phyloP scores from a whole-genome alignment of 1,284 basidiomycete genomes.

The Puccinia triticina region DNA sequence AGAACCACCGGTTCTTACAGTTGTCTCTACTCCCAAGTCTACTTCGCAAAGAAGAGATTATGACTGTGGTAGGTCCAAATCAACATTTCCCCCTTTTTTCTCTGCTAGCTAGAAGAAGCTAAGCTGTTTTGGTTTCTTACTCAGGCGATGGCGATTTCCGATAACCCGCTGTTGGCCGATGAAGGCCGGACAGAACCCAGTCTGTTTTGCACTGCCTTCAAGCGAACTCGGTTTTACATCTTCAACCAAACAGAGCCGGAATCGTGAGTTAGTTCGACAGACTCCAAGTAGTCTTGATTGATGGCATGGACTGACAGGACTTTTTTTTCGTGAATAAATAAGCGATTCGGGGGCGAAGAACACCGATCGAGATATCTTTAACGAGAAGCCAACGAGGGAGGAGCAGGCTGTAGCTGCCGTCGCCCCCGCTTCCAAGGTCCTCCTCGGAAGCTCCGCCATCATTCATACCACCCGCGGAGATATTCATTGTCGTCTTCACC shows the following conservation, averaged over 20 bases:
- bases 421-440: conserved; percentile 64
- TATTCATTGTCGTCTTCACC: conserved; percentile 82
- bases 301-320: not conserved
- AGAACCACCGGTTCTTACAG: conserved; percentile 87
- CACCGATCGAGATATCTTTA: conserved; percentile 94
- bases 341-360: conserved; percentile 71
- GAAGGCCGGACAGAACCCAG: conserved; percentile 84
- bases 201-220: conserved; percentile 88
- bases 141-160: conserved; percentile 88
- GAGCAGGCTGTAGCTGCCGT: conserved; percentile 86
- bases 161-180: conserved; percentile 88
- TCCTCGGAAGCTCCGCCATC: conserved; percentile 73
- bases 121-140: not conserved
- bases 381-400: conserved; percentile 94
- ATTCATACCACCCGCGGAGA: conserved; percentile 96
- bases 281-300: not conserved
- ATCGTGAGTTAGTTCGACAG: conserved; percentile 64
- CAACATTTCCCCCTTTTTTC: conserved; percentile 29
- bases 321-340: not conserved
- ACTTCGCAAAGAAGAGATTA: conserved; percentile 80
- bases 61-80: conserved; percentile 70
- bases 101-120: conserved; percentile 6
- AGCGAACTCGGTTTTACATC: conserved; percentile 92
- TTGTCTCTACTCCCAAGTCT: conserved; percentile 88
- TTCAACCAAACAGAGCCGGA: conserved; percentile 91